Base-by-base conservation (phyloP, 495 filamentous ascomycete genomes). In the Penicillium arizonense region DNA sequence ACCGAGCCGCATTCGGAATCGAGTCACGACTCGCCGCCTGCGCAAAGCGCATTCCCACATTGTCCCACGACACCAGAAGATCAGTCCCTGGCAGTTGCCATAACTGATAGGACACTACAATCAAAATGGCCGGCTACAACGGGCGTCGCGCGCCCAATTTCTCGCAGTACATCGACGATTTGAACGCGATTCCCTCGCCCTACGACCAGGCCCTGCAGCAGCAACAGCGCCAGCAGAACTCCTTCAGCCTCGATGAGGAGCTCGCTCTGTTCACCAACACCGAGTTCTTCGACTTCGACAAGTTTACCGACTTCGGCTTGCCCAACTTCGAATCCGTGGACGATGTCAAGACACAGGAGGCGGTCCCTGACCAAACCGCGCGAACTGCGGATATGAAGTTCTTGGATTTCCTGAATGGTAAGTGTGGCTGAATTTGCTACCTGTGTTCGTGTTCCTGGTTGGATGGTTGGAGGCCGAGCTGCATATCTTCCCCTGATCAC, bases 241-340 rank as follows among this genome's bases (percentile, higher is more conserved):
- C 70, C 38, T 80, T 83, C 72, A 84, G 79, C 52, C 69, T 83
- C 62, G 87, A 88, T 59, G 80, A 86, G 46, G 90, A 94, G 42
- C 79, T 98, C 40, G 88, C 87, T 26, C 77, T 95, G 57, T 96
- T 97, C 79, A 95, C 91, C 52, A 96, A 97, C 71, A 83, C 89
- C 43, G 86, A 94, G 51, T 97, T 97, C 78, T 89, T 89, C 69
- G 91, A 96, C 70, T 92, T 90, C 65, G 93, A 97, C 64, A 68
- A 79, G 41, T 75, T 78, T 28, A 72, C 72, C 39, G 72, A 75
- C 46, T 59, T 76, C 43, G 58, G 61, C 39, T 56, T 76, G 40
- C 74, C 75, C 24, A 42, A 61, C 4, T 78, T 73, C 51, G 65
- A 72, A 21, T 46, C 61, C 0, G 57, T 67, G 34, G 68, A 75